These are phyloP conservation scores for Ophiosphaerella korrae DNA, from an alignment of 2,329 filamentous ascomycete genomes.

Conservation along the genomic window DNA sequence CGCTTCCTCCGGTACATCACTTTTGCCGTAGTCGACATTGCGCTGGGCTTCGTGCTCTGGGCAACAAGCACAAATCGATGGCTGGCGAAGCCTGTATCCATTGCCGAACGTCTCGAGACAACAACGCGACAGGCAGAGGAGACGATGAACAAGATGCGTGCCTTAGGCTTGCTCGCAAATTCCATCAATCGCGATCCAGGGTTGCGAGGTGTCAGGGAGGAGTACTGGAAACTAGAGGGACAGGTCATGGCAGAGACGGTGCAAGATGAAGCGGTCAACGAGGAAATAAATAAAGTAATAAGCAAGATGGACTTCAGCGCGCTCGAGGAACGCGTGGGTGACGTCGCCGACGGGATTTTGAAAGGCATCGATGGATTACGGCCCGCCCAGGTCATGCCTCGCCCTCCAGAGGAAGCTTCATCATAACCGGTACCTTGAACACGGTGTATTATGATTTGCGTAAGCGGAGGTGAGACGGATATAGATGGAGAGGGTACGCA, in stretches of 20 bases:
- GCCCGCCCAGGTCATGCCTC: slow-evolving; percentile 6
- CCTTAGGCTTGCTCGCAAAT: slow-evolving; percentile 78
- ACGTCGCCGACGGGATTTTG: slow-evolving; percentile 44
- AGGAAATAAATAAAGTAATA: slow-evolving; percentile 71
- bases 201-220: slow-evolving; percentile 67
- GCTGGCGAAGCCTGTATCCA: slow-evolving; percentile 66
- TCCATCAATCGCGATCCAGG: slow-evolving; percentile 74
- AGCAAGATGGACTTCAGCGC: slow-evolving; percentile 65
- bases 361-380: slow-evolving; percentile 37
- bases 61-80: slow-evolving; percentile 80
- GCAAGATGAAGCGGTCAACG: slow-evolving; percentile 77
- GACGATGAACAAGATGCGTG: slow-evolving; percentile 70
- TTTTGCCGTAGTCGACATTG: slow-evolving; percentile 68
- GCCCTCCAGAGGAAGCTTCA: neutral
- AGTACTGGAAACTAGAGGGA: slow-evolving; percentile 83
- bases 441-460: slow-evolving; percentile 3
- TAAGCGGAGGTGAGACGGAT: slow-evolving; percentile 20
- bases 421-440: slow-evolving; percentile 6
- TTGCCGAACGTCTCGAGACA: slow-evolving; percentile 70
- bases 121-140: slow-evolving; percentile 61
- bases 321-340: slow-evolving; percentile 68
- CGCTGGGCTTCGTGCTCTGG: slow-evolving; percentile 71
- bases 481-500: slow-evolving; percentile 33
- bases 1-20: slow-evolving; percentile 66
- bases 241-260: slow-evolving; percentile 74